These are phyloP conservation scores for Yarrowia bubula DNA, from an alignment of 805 yeast genomes.

Conservation along the genomic window DNA sequence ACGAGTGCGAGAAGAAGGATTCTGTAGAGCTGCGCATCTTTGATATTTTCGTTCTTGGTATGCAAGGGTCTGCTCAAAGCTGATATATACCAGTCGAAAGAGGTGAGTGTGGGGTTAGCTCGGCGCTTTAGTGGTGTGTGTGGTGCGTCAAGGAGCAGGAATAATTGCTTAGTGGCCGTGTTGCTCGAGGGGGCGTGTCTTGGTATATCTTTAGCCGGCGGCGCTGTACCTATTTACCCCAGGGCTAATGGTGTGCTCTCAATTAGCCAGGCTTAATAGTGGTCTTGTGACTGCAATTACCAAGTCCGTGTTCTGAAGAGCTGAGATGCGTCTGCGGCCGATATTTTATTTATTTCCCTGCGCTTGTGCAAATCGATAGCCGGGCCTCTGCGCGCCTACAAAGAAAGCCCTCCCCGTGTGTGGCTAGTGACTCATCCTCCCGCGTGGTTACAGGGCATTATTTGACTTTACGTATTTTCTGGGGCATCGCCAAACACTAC, in stretches of 20 bases:
- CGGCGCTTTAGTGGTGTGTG: not conserved
- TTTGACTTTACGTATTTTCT: not conserved
- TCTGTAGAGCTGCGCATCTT: constrained; percentile 9
- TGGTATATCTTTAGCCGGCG: not conserved
- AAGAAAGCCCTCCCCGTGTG: not conserved
- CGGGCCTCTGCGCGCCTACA: not conserved
- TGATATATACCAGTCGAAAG: not conserved
- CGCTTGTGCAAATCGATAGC: not conserved
- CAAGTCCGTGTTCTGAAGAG: not conserved
- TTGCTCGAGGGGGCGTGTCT: not conserved
- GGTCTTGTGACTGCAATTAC: constrained; percentile 15
- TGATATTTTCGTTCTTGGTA: not conserved
- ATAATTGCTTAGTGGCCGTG: not conserved
- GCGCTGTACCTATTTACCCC: not conserved
- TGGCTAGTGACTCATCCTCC: constrained; percentile 24
- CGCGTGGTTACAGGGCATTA: not conserved
- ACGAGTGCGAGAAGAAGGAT: constrained; percentile 17
- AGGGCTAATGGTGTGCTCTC: constrained; percentile 6
- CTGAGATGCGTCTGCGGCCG: not conserved
- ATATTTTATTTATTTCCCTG: constrained; percentile 4
- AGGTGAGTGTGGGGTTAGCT: not conserved
- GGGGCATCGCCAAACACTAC: constrained; percentile 12
- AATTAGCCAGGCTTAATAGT: not conserved
- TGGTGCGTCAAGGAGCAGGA: not conserved
- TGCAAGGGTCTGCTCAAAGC: not conserved